Percentiles rank a stretch among this genome's conserved stretches.
Evolutionary conservation across 495 filamentous ascomycete species (phyloP).

Genomic region (Trypethelium eluteriae): DNA sequence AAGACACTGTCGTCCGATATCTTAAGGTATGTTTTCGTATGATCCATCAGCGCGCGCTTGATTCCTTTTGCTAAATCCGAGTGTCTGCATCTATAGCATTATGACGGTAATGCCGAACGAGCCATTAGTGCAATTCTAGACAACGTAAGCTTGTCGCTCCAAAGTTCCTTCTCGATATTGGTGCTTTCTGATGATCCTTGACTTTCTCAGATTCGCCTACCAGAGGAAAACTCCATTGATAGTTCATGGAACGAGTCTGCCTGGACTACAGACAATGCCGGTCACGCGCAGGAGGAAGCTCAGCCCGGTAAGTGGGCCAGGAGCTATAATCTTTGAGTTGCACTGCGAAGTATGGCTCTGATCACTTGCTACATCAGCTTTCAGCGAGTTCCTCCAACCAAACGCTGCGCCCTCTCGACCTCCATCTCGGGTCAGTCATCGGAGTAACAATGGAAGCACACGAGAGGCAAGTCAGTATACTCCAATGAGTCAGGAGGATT

Average conservation of each 20-base stretch:
- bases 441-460: background rate
- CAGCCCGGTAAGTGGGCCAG: conserved; percentile 1
- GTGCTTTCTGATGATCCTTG: background rate
- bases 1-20: conserved; percentile 14
- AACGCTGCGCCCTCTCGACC: conserved; percentile 3
- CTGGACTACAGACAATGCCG: conserved; percentile 14
- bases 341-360: background rate
- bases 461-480: conserved; percentile 11
- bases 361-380: background rate
- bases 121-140: conserved; percentile 18
- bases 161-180: background rate
- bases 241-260: conserved; percentile 16
- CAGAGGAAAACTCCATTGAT: background rate
- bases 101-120: conserved; percentile 13
- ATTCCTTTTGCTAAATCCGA: too few relatives aligned
- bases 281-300: conserved; percentile 10
- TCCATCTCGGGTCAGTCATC: background rate
- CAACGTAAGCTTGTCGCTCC: conserved; percentile 13
- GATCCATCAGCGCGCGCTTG: background rate
- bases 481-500: conserved; percentile 19
- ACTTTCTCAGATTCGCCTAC: background rate
- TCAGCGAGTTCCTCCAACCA: conserved; percentile 3
- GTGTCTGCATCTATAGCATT: conserved; percentile 5
- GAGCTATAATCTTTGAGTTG: background rate
- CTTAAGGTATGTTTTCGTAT: conserved; percentile 13